Base-by-base conservation (phyloP, 163 green algal genomes). In the Chlorella variabilis region DNA sequence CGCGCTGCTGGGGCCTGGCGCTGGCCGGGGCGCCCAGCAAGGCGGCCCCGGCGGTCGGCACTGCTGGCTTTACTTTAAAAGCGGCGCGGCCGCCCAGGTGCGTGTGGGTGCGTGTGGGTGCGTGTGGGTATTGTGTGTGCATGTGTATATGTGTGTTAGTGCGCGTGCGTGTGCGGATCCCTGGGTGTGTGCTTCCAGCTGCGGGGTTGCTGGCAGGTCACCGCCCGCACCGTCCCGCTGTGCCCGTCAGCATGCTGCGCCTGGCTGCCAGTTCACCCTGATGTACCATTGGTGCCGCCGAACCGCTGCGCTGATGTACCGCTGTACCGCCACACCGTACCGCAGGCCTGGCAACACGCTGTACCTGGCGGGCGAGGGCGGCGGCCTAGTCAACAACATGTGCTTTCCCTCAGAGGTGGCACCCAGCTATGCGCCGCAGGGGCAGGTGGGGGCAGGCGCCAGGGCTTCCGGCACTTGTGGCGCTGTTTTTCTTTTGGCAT, bases 351-450 rank as follows among this genome's bases (percentile, higher is more conserved):
- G 89, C 7, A 90, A 92, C 81, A 91, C 98, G n/a, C 89, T 99
- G 74, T 98, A 98, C 83, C 88, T 99, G 59, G 97, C 99, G 71
- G 97, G 97, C 27, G 90, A 94, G 31, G 85, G 89, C 31, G 75
- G 58, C 0, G 90, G 92, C 42, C 85, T 99, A 21, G 91, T 99
- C n/a, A 99, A 99, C 91, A 99, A 99, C 87, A 93, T 90, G 62
- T 98, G 94, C 91, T 98, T 98, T 85, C 95, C 93, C 1, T 96
- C 89, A 42, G 94, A 91, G 17, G 96, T 99, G 17, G 82, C 95
- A 0, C 90, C 92, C 11, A 92, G 87, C 13, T 99, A 99, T 77
- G 97, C 97, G 33, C 97, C 97, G 0, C 49, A 87, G 9, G 97
- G 97, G 0, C 88, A 97, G 89, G 91, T 91, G 8, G 2, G 29